phyloP scores from a whole-genome alignment of 2,329 filamentous ascomycete species.

The Annulohypoxylon truncatum region DNA sequence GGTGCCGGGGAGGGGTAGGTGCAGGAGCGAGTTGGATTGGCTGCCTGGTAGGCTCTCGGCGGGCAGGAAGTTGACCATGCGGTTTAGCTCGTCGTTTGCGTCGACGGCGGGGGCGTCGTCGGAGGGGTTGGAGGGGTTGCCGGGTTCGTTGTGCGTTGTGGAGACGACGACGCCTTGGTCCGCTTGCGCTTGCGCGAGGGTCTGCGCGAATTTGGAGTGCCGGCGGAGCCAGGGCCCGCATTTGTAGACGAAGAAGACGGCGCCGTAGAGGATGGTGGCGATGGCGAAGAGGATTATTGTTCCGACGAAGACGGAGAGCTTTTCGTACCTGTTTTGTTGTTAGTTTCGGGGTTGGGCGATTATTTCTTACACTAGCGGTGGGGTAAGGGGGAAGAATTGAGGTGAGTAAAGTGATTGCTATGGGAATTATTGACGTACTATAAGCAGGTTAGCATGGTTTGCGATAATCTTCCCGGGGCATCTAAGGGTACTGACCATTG shows the following conservation, averaged over 20 bases:
- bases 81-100: neutral
- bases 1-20: neutral
- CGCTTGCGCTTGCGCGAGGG: slow-evolving; percentile 58
- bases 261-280: slow-evolving; percentile 68
- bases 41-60: slow-evolving; percentile 10
- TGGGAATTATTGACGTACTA: slow-evolving; percentile 15
- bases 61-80: slow-evolving; percentile 13
- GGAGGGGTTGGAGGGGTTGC: too few relatives aligned
- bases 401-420: neutral
- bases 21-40: neutral
- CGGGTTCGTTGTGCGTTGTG: too few relatives aligned
- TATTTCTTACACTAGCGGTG: neutral
- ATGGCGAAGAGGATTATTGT: slow-evolving; percentile 73
- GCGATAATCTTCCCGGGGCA: too few relatives aligned
- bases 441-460: neutral
- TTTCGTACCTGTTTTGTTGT: slow-evolving; percentile 56
- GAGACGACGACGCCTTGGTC: neutral
- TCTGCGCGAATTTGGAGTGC: slow-evolving; percentile 73
- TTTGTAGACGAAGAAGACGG: slow-evolving; percentile 75
- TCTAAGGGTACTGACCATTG: slow-evolving; percentile 55
- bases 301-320: slow-evolving; percentile 64
- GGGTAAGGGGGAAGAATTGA: neutral
- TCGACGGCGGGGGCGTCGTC: neutral
- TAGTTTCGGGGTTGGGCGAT: neutral
- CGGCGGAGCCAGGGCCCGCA: slow-evolving; percentile 70